Evolutionary conservation across 2,329 filamentous ascomycete genomes (phyloP).

Genomic region (Arthrobotrys pseudoclavata): DNA sequence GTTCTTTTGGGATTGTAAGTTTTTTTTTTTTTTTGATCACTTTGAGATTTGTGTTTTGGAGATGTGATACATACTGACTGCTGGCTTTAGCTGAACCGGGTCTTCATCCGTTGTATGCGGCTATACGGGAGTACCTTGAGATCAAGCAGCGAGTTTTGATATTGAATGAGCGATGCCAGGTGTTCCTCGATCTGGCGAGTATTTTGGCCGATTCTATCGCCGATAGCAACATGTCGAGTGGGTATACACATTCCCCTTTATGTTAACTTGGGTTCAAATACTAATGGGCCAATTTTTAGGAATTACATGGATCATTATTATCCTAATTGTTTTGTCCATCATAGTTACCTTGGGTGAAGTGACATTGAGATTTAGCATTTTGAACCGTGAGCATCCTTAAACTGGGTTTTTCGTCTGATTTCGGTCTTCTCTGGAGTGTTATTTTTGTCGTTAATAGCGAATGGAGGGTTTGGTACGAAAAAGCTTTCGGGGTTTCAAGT

Average conservation of each 20-base stretch:
- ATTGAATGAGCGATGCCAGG: constrained; percentile 94
- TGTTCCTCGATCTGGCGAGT: constrained; percentile 95
- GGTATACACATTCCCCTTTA: constrained; percentile 56
- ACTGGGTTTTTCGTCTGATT: constrained; percentile 40
- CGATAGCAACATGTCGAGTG: constrained; percentile 90
- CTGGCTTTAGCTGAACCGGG: constrained; percentile 78
- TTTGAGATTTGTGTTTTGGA: not conserved
- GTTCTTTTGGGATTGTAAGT: constrained; percentile 89
- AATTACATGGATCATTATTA: constrained; percentile 98
- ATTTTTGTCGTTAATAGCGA: constrained; percentile 23
- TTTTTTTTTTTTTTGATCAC: not conserved
- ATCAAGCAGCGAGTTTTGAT: constrained; percentile 97
- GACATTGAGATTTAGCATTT: constrained; percentile 83
- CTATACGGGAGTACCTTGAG: constrained; percentile 96
- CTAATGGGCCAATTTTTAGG: constrained; percentile 64
- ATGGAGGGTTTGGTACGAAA: constrained; percentile 22
- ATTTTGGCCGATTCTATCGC: constrained; percentile 93
- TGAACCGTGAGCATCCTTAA: constrained; percentile 69
- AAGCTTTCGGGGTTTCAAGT: constrained; percentile 16
- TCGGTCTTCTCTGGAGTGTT: constrained; percentile 36
- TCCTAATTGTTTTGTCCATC: constrained; percentile 91
- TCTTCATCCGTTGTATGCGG: constrained; percentile 91
- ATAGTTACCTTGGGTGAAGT: constrained; percentile 92
- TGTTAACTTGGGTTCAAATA: not conserved
- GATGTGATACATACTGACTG: constrained; percentile 17